A percentile compares a stretch with the other conserved stretches of the same genome.
Evolutionary conservation across 1,284 basidiomycete species (phyloP).

Genomic region (Irpex rosettiformis): DNA sequence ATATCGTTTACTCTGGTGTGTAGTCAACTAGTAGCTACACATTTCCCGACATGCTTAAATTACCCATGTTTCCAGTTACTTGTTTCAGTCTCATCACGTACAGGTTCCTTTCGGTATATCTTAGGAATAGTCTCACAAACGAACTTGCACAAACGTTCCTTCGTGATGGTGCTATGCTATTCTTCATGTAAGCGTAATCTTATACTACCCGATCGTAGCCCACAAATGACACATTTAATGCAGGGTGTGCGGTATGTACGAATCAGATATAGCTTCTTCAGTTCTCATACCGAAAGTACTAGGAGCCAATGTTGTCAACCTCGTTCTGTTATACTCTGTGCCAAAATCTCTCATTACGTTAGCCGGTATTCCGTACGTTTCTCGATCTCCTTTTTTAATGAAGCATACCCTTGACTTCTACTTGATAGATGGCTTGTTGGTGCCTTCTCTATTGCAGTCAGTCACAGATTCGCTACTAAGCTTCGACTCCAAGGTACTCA

Average conservation of each 20-base stretch:
- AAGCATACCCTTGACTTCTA: neutral
- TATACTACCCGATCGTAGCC: neutral
- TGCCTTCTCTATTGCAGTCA: neutral
- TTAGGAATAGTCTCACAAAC: neutral
- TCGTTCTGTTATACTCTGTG: neutral
- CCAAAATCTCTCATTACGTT: neutral
- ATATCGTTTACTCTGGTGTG: neutral
- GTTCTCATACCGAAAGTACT: neutral
- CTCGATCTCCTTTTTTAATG: neutral
- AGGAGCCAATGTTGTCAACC: neutral
- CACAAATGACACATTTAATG: neutral
- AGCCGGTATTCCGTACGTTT: neutral
- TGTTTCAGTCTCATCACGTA: neutral
- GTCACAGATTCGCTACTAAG: neutral
- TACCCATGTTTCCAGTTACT: neutral
- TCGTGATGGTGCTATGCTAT: neutral
- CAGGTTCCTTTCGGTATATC: neutral
- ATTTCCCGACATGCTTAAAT: too few relatives aligned
- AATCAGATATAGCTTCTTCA: neutral
- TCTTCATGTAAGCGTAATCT: neutral
- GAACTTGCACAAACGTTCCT: neutral
- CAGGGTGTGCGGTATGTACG: neutral
- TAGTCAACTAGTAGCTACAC: too few relatives aligned
- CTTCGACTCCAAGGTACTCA: neutral
- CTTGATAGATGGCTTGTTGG: neutral